Evolutionary conservation across 176 grass and related monocot genomes (phyloP), one percentile per base, ranked within the genome.

Genomic region (Paspalum vaginatum): DNA sequence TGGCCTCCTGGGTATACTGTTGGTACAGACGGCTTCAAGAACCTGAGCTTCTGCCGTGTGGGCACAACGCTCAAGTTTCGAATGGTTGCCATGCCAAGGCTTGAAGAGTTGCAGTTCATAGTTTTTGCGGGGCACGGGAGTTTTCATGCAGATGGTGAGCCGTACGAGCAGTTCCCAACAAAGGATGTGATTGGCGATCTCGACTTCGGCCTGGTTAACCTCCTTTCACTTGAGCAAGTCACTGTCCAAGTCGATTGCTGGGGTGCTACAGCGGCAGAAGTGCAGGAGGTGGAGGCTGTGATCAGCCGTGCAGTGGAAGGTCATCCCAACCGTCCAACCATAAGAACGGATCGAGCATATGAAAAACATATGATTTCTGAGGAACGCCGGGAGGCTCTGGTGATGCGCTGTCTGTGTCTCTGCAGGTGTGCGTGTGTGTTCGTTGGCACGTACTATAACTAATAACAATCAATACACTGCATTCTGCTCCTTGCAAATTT

Each of bases 371-470:
- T 60, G 4, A 4, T 60, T 25, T 25, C 57, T 26, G 22, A 60
- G 0, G 57, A 60, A 25, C 0, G 13, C 4, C 0, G 1, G 22
- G 11, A 6, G 1, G 55, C 0, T 1, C 9, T 3, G n/a, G 55
- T 58, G 55, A 58, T 20, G 0, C n/a, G 8, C 8, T 56, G 0
- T 21, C 54, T 57, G 9, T 49, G 3, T 4, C 8, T 56, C n/a
- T 18, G n/a, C 18, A 9, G 0, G 32, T 32, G 32, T 32, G 2
- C 1, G 32, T 32, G 32, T 56, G 22, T 22, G 2, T 58, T 1
- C 4, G 9, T 24, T 0, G 1, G 55, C 32, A 32, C 32, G 3
- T 32, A 32, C 32, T 32, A 32, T 3, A 22, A 10, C 21, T 60
- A 13, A 1, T 25, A 25, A 4, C 13, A 3, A 60, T 9, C 3